Evolutionary conservation across 352 stramenopile genomes (phyloP).

Genomic region (Saprolegnia diclina): DNA sequence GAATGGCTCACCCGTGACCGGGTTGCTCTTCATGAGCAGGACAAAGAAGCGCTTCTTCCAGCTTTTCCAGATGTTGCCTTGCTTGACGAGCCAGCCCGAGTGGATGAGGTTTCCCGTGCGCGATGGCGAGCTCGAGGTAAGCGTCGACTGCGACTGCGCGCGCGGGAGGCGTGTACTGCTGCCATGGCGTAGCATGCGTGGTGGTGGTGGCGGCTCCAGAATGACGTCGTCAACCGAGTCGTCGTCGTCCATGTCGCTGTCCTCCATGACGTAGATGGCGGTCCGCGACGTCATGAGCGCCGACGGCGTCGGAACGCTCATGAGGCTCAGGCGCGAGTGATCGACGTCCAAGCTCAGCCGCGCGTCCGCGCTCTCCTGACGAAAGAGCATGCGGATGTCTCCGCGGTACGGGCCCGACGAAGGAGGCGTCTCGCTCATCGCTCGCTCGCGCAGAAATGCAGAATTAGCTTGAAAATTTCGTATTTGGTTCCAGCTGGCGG

Average conservation of each 20-base stretch:
- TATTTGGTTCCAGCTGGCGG: too few relatives aligned
- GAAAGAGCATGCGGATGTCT: conserved; percentile 20
- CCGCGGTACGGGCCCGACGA: not conserved
- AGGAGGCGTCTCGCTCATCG: too few relatives aligned
- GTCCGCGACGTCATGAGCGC: not conserved
- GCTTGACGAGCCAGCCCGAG: conserved; percentile 38
- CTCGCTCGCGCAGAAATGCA: too few relatives aligned
- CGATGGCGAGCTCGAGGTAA: not conserved
- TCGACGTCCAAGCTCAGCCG: not conserved
- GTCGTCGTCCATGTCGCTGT: conserved; percentile 26
- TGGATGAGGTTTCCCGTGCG: conserved; percentile 29
- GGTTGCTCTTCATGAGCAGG: conserved; percentile 73
- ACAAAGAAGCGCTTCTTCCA: conserved; percentile 86
- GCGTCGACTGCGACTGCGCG: conserved; percentile 1
- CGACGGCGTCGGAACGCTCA: conserved; percentile 5
- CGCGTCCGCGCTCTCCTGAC: conserved; percentile 4
- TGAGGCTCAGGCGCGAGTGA: conserved; percentile 2
- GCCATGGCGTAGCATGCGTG: not conserved
- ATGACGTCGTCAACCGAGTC: conserved; percentile 3
- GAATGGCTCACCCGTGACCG: conserved; percentile 56
- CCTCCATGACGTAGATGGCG: conserved; percentile 27
- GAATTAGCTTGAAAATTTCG: too few relatives aligned
- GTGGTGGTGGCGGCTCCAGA: not conserved
- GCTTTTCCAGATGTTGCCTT: conserved; percentile 48
- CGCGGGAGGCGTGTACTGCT: not conserved